Evolutionary conservation across 116 monocot genomes (phyloP).

Genomic region (Trichopus zeylanicus): DNA sequence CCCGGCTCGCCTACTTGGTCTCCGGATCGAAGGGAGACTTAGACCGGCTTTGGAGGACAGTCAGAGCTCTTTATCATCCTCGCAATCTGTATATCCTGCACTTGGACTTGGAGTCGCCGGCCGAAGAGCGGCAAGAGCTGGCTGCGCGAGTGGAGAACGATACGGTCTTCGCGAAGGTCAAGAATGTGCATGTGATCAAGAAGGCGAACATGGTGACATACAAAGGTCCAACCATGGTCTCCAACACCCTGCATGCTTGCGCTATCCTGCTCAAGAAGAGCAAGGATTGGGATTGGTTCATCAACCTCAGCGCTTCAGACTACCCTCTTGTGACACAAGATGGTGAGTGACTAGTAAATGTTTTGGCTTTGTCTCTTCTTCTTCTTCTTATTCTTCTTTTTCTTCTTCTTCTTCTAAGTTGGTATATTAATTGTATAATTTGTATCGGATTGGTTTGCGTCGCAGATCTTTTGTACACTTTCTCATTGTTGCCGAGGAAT

Average conservation of each 20-base stretch:
- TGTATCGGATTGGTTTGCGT: too few relatives aligned
- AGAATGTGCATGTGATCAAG: slow-evolving; percentile 62
- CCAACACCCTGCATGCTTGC: slow-evolving; percentile 82
- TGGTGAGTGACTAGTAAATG: slow-evolving; percentile 53
- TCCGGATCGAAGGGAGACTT: slow-evolving; percentile 83
- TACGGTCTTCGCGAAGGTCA: slow-evolving; percentile 26
- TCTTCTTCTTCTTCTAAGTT: neutral
- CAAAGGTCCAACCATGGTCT: slow-evolving; percentile 74
- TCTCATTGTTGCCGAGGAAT: slow-evolving; percentile 54
- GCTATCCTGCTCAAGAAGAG: slow-evolving; percentile 61
- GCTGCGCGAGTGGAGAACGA: slow-evolving; percentile 31
- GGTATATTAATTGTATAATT: too few relatives aligned
- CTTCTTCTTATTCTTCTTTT: neutral
- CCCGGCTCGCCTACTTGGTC: slow-evolving; percentile 66
- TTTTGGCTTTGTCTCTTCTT: too few relatives aligned
- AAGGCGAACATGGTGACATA: slow-evolving; percentile 87
- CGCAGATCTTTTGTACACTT: slow-evolving; percentile 48
- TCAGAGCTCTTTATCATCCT: slow-evolving; percentile 79
- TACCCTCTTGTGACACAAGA: slow-evolving; percentile 89
- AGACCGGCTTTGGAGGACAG: slow-evolving; percentile 57
- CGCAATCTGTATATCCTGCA: slow-evolving; percentile 66
- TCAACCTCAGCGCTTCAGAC: slow-evolving; percentile 88
- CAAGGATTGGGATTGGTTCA: slow-evolving; percentile 89
- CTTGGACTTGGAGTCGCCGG: slow-evolving; percentile 55
- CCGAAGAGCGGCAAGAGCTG: slow-evolving; percentile 49